phyloP scores from a whole-genome alignment of 148 eudicot species.

The Fagopyrum homotropicum region DNA sequence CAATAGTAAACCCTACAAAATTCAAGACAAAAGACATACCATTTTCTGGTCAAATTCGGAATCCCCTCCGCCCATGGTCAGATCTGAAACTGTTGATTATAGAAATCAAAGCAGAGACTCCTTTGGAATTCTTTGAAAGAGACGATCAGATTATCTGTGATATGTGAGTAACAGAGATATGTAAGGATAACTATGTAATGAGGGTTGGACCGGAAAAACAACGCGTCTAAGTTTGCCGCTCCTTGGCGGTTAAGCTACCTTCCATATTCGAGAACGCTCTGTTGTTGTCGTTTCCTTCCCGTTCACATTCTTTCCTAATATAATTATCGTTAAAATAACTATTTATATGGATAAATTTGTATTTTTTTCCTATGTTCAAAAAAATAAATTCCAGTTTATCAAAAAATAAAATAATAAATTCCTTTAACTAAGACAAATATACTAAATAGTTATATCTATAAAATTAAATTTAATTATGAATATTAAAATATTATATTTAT shows the following conservation, averaged over 20 bases:
- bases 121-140: not conserved
- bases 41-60: conserved; percentile 2
- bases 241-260: conserved; percentile 10
- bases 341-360: no score
- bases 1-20: not conserved
- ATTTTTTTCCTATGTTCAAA: no score
- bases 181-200: not conserved
- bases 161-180: not conserved
- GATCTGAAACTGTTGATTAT: not conserved
- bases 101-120: not conserved
- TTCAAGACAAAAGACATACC: not conserved
- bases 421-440: no score
- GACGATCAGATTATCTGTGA: not conserved
- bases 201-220: not conserved
- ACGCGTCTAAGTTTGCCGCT: not conserved
- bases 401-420: no score
- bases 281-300: not conserved
- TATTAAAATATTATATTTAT: no score
- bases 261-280: not conserved
- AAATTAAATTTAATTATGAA: no score
- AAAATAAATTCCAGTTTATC: no score
- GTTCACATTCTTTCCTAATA: not conserved
- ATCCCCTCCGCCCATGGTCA: conserved; percentile 6
- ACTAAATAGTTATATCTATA: no score
- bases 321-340: no score